Evolutionary conservation across 208 protist species (phyloP).

Genomic region (Polymyxa betae): DNA sequence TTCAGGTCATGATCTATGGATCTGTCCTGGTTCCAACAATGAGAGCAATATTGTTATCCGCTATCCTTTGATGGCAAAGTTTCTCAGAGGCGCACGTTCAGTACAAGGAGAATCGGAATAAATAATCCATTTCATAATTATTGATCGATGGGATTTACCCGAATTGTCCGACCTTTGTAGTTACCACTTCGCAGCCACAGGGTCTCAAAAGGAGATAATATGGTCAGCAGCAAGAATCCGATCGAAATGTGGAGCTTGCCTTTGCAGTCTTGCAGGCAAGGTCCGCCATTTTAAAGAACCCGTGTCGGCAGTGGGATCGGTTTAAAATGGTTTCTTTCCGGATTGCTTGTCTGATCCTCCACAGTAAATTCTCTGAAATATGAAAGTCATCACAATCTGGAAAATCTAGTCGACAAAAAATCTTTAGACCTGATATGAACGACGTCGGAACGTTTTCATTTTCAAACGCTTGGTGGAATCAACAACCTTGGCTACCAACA

Average conservation of each 20-base stretch:
- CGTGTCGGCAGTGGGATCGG: not conserved
- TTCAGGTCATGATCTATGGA: not conserved
- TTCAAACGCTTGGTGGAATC: not conserved
- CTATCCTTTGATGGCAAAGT: not conserved
- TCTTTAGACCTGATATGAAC: not conserved
- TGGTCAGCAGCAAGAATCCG: not conserved
- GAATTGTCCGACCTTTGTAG: not conserved
- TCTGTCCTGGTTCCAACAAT: not conserved
- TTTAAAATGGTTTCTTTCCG: not conserved
- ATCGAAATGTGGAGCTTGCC: not conserved
- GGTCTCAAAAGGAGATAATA: not conserved
- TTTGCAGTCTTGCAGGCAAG: not conserved
- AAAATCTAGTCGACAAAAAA: not conserved
- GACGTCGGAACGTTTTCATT: not conserved
- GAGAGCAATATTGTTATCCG: conserved; percentile 32
- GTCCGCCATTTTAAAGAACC: not conserved
- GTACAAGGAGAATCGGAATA: not conserved
- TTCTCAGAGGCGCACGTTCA: not conserved
- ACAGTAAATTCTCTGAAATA: not conserved
- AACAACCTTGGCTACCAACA: not conserved
- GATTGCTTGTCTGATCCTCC: not conserved
- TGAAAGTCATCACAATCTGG: not conserved
- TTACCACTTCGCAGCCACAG: not conserved
- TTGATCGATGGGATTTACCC: not conserved
- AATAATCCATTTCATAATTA: not conserved